These are phyloP conservation scores for Hemisphaericaspora xylofermentans DNA, from an alignment of 1,139 yeast species.

Conservation along the genomic window DNA sequence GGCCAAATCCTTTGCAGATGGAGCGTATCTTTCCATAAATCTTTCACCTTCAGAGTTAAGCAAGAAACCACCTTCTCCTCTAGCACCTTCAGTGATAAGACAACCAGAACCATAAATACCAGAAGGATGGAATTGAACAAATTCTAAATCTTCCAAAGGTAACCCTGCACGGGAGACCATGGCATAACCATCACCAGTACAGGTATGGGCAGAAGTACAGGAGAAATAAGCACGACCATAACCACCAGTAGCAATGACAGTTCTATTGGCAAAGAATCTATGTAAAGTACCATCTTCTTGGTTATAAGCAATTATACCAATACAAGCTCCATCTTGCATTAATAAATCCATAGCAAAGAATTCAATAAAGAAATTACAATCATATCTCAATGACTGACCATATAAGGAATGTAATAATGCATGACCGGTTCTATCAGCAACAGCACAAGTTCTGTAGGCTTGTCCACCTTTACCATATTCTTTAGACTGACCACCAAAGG, in stretches of 20 bases:
- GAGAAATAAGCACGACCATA: conserved; percentile 98
- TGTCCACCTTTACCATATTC: conserved; percentile 98
- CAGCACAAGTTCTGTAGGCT: conserved; percentile 99
- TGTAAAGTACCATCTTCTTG: conserved; percentile 99
- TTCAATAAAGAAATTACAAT: conserved; percentile 97
- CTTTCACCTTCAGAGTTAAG: conserved; percentile 98
- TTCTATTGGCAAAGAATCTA: conserved; percentile 95
- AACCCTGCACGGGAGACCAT: conserved; percentile 98
- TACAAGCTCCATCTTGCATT: conserved; percentile 95
- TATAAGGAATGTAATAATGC: conserved; percentile 93
- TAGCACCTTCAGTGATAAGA: conserved; percentile 97
- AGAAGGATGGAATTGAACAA: conserved; percentile 98
- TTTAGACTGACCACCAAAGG: conserved; percentile 96
- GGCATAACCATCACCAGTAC: conserved; percentile 99
- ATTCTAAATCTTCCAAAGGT: conserved; percentile 96
- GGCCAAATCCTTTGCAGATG: conserved; percentile 97
- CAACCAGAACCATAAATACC: conserved; percentile 99
- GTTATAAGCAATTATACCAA: conserved; percentile 96
- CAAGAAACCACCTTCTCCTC: conserved; percentile 99
- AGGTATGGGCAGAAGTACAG: conserved; percentile 98
- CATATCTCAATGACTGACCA: conserved; percentile 95
- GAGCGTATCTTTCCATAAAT: conserved; percentile 99
- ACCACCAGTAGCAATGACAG: conserved; percentile 98
- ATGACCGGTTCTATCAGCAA: conserved; percentile 98
- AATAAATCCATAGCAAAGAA: conserved; percentile 93